Base-by-base conservation (phyloP, 1,284 basidiomycete genomes). In the Cryptococcus sp. region DNA sequence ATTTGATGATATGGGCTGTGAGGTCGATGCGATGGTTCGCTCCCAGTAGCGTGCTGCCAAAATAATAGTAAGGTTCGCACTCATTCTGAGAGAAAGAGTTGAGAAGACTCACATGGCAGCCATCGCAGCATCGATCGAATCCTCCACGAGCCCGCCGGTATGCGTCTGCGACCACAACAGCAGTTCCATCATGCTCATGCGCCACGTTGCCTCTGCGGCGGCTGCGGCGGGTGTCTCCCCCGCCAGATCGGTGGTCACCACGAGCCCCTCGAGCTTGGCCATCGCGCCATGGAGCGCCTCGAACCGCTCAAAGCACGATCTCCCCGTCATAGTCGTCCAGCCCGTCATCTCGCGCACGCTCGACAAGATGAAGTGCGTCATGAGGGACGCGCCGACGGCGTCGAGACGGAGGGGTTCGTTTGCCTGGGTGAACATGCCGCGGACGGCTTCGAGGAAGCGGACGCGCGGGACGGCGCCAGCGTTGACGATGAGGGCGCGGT, bases 271-370 rank as follows among this genome's bases (percentile, higher is more conserved):
- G 1, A 65, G 35, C 4, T 53, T 50, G 5, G 37, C 47, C 18
- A 65, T 42, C 3, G 67, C 60, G 12, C 55, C 38, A 16, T 61
- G 51, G 9, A 67, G 40, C 5, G 62, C 60, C 56, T 68, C 64
- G 36, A 66, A 65, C 3, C 69, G 48, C 35, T 69, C 69, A 15
- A 61, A 59, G 46, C 63, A 64, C 18, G 67, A 43, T 18, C 60
- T 49, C 3, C 68, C 68, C 40, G 69, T 67, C 68, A 71, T 71
- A 0, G 69, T 66, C 13, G 65, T 61, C 66, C 67, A 71, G 2
- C 69, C 69, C 9, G 66, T 67, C 16, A 68, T 59, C 53, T 71
- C 69, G 18, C 69, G 47, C 8, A 69, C 58, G 37, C 63, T 62
- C 24, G 54, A 52, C 20, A 53, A 44, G 3, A 68, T 18, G 52